Evolutionary conservation across 768 basidiomycete species (phyloP), one percentile per base, ranked within the genome.

Genomic region (Mycena filopes): DNA sequence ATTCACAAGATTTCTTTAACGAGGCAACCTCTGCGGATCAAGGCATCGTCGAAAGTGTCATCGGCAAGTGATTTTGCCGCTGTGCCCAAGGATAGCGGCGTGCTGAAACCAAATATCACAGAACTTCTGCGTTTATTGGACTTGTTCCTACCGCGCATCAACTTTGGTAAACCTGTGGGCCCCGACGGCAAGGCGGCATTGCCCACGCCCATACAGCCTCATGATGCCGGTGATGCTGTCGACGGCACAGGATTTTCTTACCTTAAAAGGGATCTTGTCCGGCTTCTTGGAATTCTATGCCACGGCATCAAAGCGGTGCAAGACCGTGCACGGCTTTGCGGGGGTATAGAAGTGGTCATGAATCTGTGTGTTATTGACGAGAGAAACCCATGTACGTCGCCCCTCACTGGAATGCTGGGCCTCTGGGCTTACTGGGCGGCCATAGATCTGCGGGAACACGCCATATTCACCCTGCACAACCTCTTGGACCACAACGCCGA

Each of bases 321-420:
- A 73, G 92, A 97, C 76, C 85, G 88, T 11, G 83, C 90, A 42
- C 84, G 95, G 51, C 76, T 76, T 38, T 87, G 84, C 67, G 91
- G 87, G 25, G 95, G 95, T 48, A 87, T 98, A 63, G 84, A 89
- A 55, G 85, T 94, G 48, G 84, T 97, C 20, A 89, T 98, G 87
- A 92, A 91, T 73, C 82, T 96, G 78, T 96, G 95, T 76, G 93
- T 94, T 20, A 81, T 95, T 28, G 96, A 98, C 74, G 95, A 96
- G 71, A 80, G 90, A 61, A 98, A 96, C 77, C 96, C 96, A 41
- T 96, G 96, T 97, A 75, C 78, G 95, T 87, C 26, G 36, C 50
- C 61, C n/a, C n/a, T n/a, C 54, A 23, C 36, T 53, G 71, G 45
- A 56, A 63, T 58, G 13, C 33, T 29, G 54, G 56, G 64, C 58